Conservation (phyloP, 306 rosid genomes). For the Quercus robur region DNA sequence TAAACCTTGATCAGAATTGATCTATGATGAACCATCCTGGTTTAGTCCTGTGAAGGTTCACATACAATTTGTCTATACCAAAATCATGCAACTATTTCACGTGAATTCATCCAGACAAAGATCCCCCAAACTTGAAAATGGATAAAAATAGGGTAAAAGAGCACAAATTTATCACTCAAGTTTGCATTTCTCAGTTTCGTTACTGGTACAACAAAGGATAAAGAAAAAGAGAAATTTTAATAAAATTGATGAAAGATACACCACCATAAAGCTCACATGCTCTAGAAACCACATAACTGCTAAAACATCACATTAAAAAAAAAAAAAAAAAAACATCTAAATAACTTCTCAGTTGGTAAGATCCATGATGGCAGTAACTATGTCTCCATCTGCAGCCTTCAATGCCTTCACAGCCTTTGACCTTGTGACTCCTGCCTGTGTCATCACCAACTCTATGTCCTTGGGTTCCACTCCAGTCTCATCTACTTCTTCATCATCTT, state of each 20-base stretch:
- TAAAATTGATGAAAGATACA: constrained; percentile 2
- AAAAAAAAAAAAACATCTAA: not conserved
- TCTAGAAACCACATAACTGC: constrained; percentile 7
- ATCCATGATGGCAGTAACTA: constrained; percentile 93
- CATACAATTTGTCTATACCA: not conserved
- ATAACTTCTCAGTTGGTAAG: constrained; percentile 50
- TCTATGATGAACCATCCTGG: no score
- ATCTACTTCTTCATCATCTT: constrained; percentile 78
- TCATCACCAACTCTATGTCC: constrained; percentile 86
- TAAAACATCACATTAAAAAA: not conserved
- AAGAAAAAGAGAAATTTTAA: not conserved
- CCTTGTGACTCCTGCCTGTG: constrained; percentile 90
- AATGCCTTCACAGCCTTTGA: constrained; percentile 77
- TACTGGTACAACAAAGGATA: constrained; percentile 10
- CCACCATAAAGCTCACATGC: constrained; percentile 1
- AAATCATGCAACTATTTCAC: no score
- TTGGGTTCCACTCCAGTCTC: constrained; percentile 64
- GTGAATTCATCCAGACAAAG: not conserved
- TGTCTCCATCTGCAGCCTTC: constrained; percentile 67
- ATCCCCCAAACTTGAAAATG: not conserved
- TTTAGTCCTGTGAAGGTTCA: not conserved
- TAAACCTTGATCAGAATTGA: no score
- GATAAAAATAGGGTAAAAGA: not conserved
- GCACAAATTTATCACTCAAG: not conserved
- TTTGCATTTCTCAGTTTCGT: not conserved